Base-by-base conservation (phyloP, 2,329 filamentous ascomycete genomes). In the Diatrype stigma region DNA sequence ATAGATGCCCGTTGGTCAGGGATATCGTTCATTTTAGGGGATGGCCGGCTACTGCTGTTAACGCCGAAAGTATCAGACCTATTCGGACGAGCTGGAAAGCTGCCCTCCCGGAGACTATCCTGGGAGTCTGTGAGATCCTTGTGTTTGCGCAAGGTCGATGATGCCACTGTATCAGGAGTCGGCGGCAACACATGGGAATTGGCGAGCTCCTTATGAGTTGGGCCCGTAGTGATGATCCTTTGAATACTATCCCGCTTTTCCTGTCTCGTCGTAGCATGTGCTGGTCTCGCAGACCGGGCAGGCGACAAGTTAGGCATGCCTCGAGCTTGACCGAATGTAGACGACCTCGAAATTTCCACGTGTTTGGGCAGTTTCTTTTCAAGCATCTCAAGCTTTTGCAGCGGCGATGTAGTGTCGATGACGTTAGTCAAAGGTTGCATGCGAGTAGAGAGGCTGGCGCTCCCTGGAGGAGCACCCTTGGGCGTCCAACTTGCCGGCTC, bases 151-250 rank as follows among this genome's bases (percentile, higher is more conserved):
- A 84, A 68, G 0, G 78, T 80, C 2, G 77, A 77, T 2, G 78
- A 81, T 1, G 80, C 81, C 19, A 82, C 78, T 0, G 81, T 84
- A 56, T 84, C 80, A 0, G 81, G 81, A 0, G 81, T 84, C 0
- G 81, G 81, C 10, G 81, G 81, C 2, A 83, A 66, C 17, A 65
- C 66, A 17, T 75, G 72, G 5, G 74, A 70, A 48, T 73, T 68
- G 2, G 47, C 73, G 52, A 59, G 70, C 66, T 70, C 73, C 54
- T 66, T 66, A 5, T 68, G 54, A 60, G 70, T 53, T 51, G 69
- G 60, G n/a, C 70, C 70, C 28, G 78, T 75, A 0, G 78, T 81
- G 28, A 74, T 60, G 6, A 82, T 79, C 40, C 67, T 73, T 10
- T 77, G 71, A 12, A 80, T 56, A 0, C 72, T 69, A 14, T 77